Evolutionary conservation across 805 yeast genomes (phyloP), one percentile per base, ranked within the genome.

Genomic region (Suhomyces sp.): DNA sequence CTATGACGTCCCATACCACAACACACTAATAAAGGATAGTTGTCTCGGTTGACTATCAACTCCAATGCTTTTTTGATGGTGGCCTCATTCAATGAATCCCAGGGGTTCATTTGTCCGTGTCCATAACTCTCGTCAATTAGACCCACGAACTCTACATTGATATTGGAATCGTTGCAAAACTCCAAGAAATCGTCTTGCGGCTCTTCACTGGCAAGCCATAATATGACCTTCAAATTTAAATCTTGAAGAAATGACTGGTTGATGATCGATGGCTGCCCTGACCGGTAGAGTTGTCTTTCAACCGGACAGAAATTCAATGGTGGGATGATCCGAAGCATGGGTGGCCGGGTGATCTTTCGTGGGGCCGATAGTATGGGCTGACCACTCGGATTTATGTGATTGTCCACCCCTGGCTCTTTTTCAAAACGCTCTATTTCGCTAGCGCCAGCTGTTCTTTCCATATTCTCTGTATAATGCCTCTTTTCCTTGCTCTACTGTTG

Each of bases 1-100:
- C 99, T 78, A 68, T 93, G 99, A 59, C 99, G 77, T 0, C 99
- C 99, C 99, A 94, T 94, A 12, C 97, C 97, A 62, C 98, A 94
- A 67, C 98, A 94, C 4, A 92, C 92, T 47, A 94, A 72, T 55
- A 94, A 61, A 0, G 99, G 98, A 62, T 89, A 89, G 65, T 84
- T 83, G n/a, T 81, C 78, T 56, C 79, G 79, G 60, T 89, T 81
- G 43, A 85, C 81, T 17, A 93, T 87, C 31, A 90, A 77, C 55
- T 85, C 87, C 55, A 93, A 71, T 0, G 97, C 96, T 54, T 83
- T 84, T 24, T 82, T 81, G 49, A 93, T 90, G 20, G 96, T 83
- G 41, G 82, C 78, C 63, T 91, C 97, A 17, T 91, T 88, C 33
- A 93, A 75, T 9, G 96, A 93, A 68, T 94, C 98, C 99, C 99